These are phyloP conservation scores for Colletotrichum acutatum DNA, from an alignment of 2,329 filamentous ascomycete species.

Conservation along the genomic window DNA sequence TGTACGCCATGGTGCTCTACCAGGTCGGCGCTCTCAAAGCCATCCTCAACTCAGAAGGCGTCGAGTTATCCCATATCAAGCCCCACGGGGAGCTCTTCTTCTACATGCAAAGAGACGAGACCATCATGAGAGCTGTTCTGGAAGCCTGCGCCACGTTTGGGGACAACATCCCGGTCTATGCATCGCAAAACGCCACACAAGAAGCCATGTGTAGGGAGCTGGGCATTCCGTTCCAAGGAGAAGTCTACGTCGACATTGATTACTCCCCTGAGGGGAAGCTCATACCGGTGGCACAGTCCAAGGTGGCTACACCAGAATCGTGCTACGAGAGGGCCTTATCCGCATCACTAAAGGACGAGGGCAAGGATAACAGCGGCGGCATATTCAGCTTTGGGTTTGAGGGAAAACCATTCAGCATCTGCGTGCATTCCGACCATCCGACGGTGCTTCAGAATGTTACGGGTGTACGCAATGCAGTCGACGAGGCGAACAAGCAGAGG, in stretches of 20 bases:
- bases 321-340: constrained; percentile 21
- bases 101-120: constrained; percentile 43
- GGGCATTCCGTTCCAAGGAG: constrained; percentile 31
- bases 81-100: constrained; percentile 66
- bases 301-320: constrained; percentile 23
- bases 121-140: constrained; percentile 43
- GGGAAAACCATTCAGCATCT: constrained; percentile 10
- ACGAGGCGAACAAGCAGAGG: background rate
- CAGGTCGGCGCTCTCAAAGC: constrained; percentile 72
- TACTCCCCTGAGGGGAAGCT: constrained; percentile 37
- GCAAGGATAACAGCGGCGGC: background rate
- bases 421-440: constrained; percentile 3
- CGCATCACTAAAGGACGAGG: background rate
- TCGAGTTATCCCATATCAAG: constrained; percentile 66
- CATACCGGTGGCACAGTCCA: constrained; percentile 29
- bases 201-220: constrained; percentile 34
- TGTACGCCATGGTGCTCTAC: constrained; percentile 68
- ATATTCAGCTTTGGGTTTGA: background rate
- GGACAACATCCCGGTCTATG: constrained; percentile 42
- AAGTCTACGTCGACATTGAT: constrained; percentile 40
- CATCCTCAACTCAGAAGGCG: constrained; percentile 66
- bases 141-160: constrained; percentile 41
- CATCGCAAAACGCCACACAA: constrained; percentile 33
- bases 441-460: background rate
- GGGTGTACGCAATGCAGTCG: background rate